Percentiles rank a stretch among this genome's conserved stretches.
Evolutionary conservation across 1,284 basidiomycete species (phyloP).

Genomic region (Papiliotrema fonsecae): DNA sequence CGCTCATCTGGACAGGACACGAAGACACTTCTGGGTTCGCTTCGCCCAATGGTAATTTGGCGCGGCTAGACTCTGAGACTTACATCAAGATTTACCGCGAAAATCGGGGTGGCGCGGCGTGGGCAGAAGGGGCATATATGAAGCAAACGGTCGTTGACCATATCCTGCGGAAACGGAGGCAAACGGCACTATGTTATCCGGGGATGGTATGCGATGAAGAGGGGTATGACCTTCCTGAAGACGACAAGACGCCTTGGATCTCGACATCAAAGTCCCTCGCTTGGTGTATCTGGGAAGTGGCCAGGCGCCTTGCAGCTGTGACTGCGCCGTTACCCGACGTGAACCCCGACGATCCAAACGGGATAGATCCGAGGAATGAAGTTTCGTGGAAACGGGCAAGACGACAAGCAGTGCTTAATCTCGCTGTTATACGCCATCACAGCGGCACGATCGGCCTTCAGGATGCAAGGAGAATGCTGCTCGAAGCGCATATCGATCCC

Average conservation of each 20-base stretch:
- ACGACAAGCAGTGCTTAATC: slow-evolving; percentile 2
- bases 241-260: slow-evolving; percentile 31
- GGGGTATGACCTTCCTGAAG: slow-evolving; percentile 13
- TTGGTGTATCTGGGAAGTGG: slow-evolving; percentile 34
- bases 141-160: slow-evolving; percentile 31
- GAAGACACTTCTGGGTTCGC: slow-evolving; percentile 6
- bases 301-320: slow-evolving; percentile 14
- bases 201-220: slow-evolving; percentile 4
- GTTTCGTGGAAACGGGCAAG: not conserved
- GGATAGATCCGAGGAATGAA: not conserved
- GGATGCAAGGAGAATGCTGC: not conserved
- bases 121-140: slow-evolving; percentile 11
- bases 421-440: slow-evolving; percentile 21
- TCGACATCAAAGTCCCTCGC: slow-evolving; percentile 10
- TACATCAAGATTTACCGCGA: not conserved
- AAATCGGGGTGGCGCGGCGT: slow-evolving; percentile 4
- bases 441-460: slow-evolving; percentile 2
- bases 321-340: not conserved
- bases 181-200: slow-evolving; percentile 12
- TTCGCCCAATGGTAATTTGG: slow-evolving; percentile 2
- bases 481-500: slow-evolving; percentile 8
- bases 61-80: not conserved
- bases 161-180: slow-evolving; percentile 16
- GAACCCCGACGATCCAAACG: not conserved
- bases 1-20: slow-evolving; percentile 20